These are phyloP conservation scores for Claviceps purpurea DNA, from an alignment of 2,329 filamentous ascomycete species.

Conservation along the genomic window DNA sequence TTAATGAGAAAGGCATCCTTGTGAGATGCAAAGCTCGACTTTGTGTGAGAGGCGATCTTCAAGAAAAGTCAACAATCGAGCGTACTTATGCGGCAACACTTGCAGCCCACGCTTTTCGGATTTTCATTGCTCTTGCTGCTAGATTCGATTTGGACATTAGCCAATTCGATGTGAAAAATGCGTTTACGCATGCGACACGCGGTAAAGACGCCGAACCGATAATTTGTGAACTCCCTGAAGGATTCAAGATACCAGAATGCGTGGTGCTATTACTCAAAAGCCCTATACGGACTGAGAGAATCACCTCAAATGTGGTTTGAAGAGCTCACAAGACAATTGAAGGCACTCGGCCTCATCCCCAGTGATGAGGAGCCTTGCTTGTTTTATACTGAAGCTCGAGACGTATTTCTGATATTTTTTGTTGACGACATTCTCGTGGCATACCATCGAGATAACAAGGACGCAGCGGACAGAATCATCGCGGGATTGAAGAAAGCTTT, in stretches of 20 bases:
- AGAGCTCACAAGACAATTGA: neutral
- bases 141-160: neutral
- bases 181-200: neutral
- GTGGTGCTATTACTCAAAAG: neutral
- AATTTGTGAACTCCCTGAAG: neutral
- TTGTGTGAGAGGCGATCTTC: neutral
- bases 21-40: neutral
- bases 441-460: neutral
- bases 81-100: neutral
- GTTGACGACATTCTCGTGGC: neutral
- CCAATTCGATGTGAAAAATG: neutral
- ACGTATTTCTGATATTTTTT: too few relatives aligned
- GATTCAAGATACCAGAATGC: neutral
- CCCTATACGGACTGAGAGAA: neutral
- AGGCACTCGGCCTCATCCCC: neutral
- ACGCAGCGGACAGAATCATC: neutral
- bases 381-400: too few relatives aligned
- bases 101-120: neutral
- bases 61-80: neutral
- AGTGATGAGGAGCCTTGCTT: too few relatives aligned
- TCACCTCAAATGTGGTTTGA: neutral
- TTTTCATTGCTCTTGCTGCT: neutral
- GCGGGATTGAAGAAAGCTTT: neutral
- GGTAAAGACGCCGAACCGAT: neutral
- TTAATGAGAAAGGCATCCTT: neutral